Conservation (phyloP, 2,329 filamentous ascomycete genomes). For the Trichoderma atroviride region DNA sequence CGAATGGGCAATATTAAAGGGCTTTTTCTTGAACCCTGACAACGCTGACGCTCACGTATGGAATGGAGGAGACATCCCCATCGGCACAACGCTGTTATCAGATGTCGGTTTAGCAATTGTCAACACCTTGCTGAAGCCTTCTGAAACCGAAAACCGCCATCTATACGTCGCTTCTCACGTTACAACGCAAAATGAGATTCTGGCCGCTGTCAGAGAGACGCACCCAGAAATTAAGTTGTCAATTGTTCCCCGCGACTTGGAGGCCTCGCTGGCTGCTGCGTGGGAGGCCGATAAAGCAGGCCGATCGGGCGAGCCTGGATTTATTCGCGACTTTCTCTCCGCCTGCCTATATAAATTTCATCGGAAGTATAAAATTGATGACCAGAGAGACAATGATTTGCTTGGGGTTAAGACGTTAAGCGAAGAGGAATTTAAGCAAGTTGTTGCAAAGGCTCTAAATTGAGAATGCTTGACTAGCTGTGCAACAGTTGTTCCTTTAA, state of each 20-base stretch:
- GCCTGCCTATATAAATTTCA: neutral
- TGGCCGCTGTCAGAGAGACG: neutral
- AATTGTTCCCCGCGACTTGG: neutral
- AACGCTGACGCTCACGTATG: neutral
- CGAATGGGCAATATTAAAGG: neutral
- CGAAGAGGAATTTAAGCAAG: neutral
- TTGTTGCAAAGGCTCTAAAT: neutral
- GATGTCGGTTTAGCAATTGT: neutral
- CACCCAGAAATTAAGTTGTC: neutral
- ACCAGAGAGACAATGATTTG: neutral
- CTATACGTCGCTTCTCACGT: neutral
- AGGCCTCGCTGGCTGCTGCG: neutral
- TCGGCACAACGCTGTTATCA: neutral
- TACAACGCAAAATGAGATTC: neutral
- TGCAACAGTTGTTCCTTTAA: neutral
- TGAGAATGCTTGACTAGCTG: neutral
- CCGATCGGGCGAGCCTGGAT: neutral
- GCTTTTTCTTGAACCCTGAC: neutral
- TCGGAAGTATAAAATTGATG: neutral
- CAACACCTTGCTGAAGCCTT: neutral
- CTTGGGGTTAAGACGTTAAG: neutral
- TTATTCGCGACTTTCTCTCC: neutral
- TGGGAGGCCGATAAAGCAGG: neutral
- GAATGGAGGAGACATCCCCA: neutral
- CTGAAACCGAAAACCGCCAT: neutral